Base-by-base conservation (phyloP, 2,329 filamentous ascomycete genomes). In the Cladorrhinum sp. region DNA sequence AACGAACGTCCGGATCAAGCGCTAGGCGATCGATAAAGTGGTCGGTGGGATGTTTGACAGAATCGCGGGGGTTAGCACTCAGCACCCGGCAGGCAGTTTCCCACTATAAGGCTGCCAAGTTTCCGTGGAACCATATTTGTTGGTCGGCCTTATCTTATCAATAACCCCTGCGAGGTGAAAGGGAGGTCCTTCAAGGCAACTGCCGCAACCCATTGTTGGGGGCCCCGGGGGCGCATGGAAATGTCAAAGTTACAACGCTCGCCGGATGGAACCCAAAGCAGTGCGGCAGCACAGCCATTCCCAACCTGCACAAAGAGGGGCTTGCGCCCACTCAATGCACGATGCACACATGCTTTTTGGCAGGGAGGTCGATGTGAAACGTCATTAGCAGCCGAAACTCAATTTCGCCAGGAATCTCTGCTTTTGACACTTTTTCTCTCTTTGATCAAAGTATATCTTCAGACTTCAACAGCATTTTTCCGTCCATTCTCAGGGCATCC, bases 111-210 rank as follows among this genome's bases (percentile, higher is more conserved):
- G 59, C 59, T 61, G 55, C 21, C 24, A 51, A 51, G 21, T 18
- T 20, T 21, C 51, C 24, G 24, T 12, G 18, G 7, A 16, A 24
- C 21, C 14, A 12, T 55, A 39, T 24, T 42, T 50, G 51, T 51
- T 55, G 39, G 56, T 18, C 23, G 2, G 9, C 24, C 24, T 56
- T 62, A 62, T 62, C 60, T 62, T 62, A 59, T 59, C 60, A 28
- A 48, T 28, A 55, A n/a, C 26, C 28, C 54, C 39, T 39, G 30
- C 54, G 23, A 36, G 33, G 7, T 3, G 33, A 36, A 36, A 36
- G 12, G 33, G 33, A 36, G 36, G 8, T 48, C 42, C 8, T 26
- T 51, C 30, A 30, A 16, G 24, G 9, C 26, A 24, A 46, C 33
- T 36, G 36, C 36, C 39, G 50, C 24, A 50, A 26, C n/a, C 28